Evolutionary conservation across 257 asterid genomes (phyloP).

Genomic region (Fraxinus pennsylvanica): DNA sequence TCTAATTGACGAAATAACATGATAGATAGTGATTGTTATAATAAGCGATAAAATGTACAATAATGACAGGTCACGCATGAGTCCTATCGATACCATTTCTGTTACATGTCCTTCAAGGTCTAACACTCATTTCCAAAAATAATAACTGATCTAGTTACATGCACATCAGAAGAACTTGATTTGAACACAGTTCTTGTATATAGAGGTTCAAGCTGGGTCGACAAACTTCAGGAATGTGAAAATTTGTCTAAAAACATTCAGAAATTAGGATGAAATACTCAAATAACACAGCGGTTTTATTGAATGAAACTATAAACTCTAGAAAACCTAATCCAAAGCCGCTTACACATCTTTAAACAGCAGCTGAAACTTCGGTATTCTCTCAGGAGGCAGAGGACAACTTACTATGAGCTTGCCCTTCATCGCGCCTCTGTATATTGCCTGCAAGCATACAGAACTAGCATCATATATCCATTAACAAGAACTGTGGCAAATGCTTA

Average conservation of each 20-base stretch:
- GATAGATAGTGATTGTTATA: neutral
- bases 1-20: neutral
- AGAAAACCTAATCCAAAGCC: constrained; percentile 8
- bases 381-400: constrained; percentile 88
- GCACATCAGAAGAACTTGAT: neutral
- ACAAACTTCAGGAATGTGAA: neutral
- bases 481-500: constrained; percentile 6
- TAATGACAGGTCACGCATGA: neutral
- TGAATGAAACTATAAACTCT: neutral
- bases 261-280: neutral
- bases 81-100: neutral
- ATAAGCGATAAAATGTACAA: neutral
- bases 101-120: neutral
- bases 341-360: constrained; percentile 76
- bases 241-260: neutral
- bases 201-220: neutral
- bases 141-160: neutral
- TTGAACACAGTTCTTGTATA: neutral
- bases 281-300: neutral
- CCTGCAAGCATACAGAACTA: constrained; percentile 49
- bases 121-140: too few species aligned
- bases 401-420: constrained; percentile 84
- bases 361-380: constrained; percentile 80
- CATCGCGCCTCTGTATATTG: constrained; percentile 91
- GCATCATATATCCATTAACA: neutral